These are phyloP conservation scores for Helichrysum umbraculigerum DNA, from an alignment of 129 eudicot species.

Conservation along the genomic window DNA sequence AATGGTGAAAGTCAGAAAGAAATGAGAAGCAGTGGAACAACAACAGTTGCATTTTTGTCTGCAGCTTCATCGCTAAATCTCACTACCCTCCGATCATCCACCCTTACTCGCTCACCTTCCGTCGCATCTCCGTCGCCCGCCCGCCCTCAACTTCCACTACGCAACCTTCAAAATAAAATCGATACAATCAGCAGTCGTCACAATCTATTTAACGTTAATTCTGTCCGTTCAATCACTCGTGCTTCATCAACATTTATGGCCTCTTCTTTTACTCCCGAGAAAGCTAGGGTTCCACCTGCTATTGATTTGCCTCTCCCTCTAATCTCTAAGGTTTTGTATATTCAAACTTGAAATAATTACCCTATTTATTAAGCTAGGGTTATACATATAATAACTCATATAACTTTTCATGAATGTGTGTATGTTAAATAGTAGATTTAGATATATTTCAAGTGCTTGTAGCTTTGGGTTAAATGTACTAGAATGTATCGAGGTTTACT, in stretches of 20 bases:
- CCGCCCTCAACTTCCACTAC: constrained; percentile 5
- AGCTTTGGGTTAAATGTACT: background rate
- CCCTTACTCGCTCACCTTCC: constrained; percentile 20
- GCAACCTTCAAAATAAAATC: background rate
- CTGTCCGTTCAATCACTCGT: constrained; percentile 23
- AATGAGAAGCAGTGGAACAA: constrained; percentile 35
- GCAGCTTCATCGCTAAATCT: constrained; percentile 28
- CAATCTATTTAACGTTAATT: constrained; percentile 4
- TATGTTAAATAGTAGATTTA: no score
- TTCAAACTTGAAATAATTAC: background rate
- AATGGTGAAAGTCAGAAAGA: constrained; percentile 11
- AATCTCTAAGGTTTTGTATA: constrained; percentile 57
- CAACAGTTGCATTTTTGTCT: constrained; percentile 28
- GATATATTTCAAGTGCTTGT: background rate
- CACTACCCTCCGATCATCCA: constrained; percentile 30
- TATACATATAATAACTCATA: background rate
- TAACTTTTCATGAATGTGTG: no score
- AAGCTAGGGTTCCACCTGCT: constrained; percentile 85
- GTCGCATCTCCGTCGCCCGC: constrained; percentile 14
- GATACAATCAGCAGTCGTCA: background rate
- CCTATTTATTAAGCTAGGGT: background rate
- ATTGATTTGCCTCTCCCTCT: constrained; percentile 61
- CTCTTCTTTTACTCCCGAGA: constrained; percentile 65
- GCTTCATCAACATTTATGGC: constrained; percentile 59
- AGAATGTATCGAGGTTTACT: no score